phyloP scores from a whole-genome alignment of 1,139 yeast species.

The Kodamaea plutei region DNA sequence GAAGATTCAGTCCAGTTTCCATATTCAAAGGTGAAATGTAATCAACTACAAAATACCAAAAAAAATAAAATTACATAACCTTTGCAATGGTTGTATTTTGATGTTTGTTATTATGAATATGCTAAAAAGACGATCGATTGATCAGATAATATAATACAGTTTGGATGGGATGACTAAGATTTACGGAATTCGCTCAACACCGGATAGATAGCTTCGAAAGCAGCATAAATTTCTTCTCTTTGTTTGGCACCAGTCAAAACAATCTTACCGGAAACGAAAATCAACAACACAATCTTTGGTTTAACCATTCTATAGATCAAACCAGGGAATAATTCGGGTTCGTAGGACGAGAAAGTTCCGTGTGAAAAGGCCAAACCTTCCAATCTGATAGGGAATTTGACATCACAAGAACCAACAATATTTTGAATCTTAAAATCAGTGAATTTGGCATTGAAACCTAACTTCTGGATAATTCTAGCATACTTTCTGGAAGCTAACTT shows the following conservation, averaged over 20 bases:
- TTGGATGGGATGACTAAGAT: conserved; percentile 49
- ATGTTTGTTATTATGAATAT: conserved; percentile 1
- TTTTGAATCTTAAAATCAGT: conserved; percentile 97
- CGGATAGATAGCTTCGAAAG: conserved; percentile 96
- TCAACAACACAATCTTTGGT: conserved; percentile 92
- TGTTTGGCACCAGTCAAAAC: conserved; percentile 99
- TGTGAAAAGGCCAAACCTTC: conserved; percentile 98
- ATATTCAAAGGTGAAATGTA: too few relatives aligned
- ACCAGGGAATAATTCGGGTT: conserved; percentile 98
- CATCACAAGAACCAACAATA: conserved; percentile 98
- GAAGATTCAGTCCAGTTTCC: too few relatives aligned
- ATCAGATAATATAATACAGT: neutral
- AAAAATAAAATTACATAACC: too few relatives aligned
- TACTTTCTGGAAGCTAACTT: conserved; percentile 95
- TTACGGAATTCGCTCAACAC: conserved; percentile 97
- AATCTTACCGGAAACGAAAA: conserved; percentile 95
- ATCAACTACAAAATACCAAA: too few relatives aligned
- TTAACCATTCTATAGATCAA: conserved; percentile 98
- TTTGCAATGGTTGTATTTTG: too few relatives aligned
- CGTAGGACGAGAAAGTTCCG: conserved; percentile 98
- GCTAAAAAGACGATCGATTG: too few relatives aligned
- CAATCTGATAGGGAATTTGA: conserved; percentile 92
- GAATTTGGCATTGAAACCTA: conserved; percentile 93
- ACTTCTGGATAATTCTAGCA: conserved; percentile 95
- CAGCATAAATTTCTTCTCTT: conserved; percentile 97